A percentile compares a stretch with the other conserved stretches of the same genome.
phyloP scores from a whole-genome alignment of 202 grass and related monocot genomes.

The Schoenoplectus triqueter region DNA sequence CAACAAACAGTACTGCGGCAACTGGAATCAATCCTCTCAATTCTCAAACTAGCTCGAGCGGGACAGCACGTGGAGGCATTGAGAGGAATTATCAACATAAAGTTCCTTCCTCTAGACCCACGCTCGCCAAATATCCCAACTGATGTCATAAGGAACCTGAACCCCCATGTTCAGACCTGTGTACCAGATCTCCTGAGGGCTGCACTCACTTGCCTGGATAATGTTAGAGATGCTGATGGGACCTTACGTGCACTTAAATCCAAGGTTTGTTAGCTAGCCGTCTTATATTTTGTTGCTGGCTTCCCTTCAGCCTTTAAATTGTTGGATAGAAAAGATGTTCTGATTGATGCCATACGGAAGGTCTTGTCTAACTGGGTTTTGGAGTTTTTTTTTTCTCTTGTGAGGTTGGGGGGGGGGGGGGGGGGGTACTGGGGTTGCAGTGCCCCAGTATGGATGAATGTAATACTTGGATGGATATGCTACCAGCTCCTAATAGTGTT shows the following conservation, averaged over 20 bases:
- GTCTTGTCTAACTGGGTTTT: background rate
- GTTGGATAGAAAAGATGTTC: background rate
- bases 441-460: no score
- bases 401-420: no score
- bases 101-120: slow-evolving; percentile 82
- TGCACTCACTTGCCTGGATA: slow-evolving; percentile 77
- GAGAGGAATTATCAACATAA: slow-evolving; percentile 72
- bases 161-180: slow-evolving; percentile 78
- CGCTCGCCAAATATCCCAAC: slow-evolving; percentile 59
- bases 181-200: slow-evolving; percentile 84
- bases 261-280: slow-evolving; percentile 58
- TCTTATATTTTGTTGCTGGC: slow-evolving; percentile 5
- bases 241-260: slow-evolving; percentile 73
- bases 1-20: slow-evolving; percentile 84
- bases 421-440: no score
- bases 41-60: slow-evolving; percentile 68
- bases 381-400: background rate
- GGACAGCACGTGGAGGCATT: slow-evolving; percentile 82
- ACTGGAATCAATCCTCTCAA: slow-evolving; percentile 76
- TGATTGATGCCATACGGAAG: slow-evolving; percentile 1
- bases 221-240: slow-evolving; percentile 84
- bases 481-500: background rate
- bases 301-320: background rate
- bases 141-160: slow-evolving; percentile 79
- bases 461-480: background rate